Evolutionary conservation across 2,329 filamentous ascomycete genomes (phyloP), one percentile per base, ranked within the genome.

Genomic region (Ascochyta rabiei): DNA sequence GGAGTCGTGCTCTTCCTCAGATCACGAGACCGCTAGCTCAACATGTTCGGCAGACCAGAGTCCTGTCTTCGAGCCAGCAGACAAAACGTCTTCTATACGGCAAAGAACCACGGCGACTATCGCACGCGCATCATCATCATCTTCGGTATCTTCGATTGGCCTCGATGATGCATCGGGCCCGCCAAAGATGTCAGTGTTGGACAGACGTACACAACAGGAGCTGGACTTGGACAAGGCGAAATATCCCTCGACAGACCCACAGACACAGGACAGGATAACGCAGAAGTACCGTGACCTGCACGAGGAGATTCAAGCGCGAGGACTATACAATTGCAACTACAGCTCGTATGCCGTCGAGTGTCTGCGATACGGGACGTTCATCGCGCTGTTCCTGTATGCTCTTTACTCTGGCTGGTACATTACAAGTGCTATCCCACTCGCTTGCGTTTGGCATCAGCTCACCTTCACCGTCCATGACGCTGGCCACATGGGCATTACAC

Each of bases 401-500:
- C 70, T 82, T 15, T 69, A 66, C 13, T 57, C 64, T 7, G 75
- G 75, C 28, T 79, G 77, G 74, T 82, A 79, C 60, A 68, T 74
- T n/a, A 78, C 84, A 2, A 90, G 90, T 52, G 92, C 86, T 1
- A 73, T 90, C 43, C 91, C 88, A 63, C 81, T 98, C 2, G 95
- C 93, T 18, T 81, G 85, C 59, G 84, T 96, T 69, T 98, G 95
- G 93, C 95, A 98, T 71, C 95, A 98, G 73, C 83, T 98, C 24
- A 89, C 93, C 46, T 99, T 99, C 71, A 88, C 89, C 1, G 95
- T 91, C 57, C 95, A 99, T 75, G 95, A 99, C 80, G 91, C 93
- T 45, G 93, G 91, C 6, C 95, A 99, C 75, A 96, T 97, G 89
- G 95, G 91, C 62, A 96, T 99, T 66, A 99, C 95, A 2, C 93